Base-by-base conservation (phyloP, 2,329 filamentous ascomycete species). In the Dendryphion nanum region DNA sequence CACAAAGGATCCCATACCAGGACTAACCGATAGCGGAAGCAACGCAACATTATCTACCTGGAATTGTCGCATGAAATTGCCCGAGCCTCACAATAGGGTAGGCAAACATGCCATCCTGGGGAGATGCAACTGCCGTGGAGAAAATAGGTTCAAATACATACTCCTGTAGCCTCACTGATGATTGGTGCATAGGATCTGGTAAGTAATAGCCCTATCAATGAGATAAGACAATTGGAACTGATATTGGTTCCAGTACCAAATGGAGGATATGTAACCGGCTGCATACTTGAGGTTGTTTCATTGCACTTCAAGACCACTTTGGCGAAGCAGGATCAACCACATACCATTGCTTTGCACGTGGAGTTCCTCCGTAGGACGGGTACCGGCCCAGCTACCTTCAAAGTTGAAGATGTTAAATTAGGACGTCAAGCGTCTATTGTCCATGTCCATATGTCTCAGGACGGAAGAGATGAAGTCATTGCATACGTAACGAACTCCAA, bases 181-280 rank as follows among this genome's bases (percentile, higher is more conserved):
- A 79, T 50, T 86, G 82, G 80, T 78, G 76, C 48, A 83, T 86
- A 48, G 82, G 82, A 39, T 76, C 72, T 47, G 81, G 81, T 79
- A 71, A 37, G 52, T 39, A n/a, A n/a, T n/a, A n/a, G n/a, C n/a
- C n/a, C n/a, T n/a, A n/a, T n/a, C n/a, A n/a, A n/a, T n/a, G n/a
- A n/a, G n/a, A n/a, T n/a, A n/a, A n/a, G n/a, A n/a, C n/a, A n/a
- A n/a, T n/a, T n/a, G 23, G 33, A 18, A 33, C 38, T 39, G 42
- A 44, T 37, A 43, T n/a, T 20, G 31, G 23, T 18, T 33, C 19
- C 53, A 83, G 84, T 87, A 10, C 83, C 83, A 5, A 82, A 88
- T 60, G 84, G 84, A 36, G 84, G 84, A 41, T 85, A 83, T 51
- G 78, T 85, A 13, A 82, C 82, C 7, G 74, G 80, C 0, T 71